phyloP scores from a whole-genome alignment of 495 filamentous ascomycete genomes.

The Symbiotaphrina buchneri region DNA sequence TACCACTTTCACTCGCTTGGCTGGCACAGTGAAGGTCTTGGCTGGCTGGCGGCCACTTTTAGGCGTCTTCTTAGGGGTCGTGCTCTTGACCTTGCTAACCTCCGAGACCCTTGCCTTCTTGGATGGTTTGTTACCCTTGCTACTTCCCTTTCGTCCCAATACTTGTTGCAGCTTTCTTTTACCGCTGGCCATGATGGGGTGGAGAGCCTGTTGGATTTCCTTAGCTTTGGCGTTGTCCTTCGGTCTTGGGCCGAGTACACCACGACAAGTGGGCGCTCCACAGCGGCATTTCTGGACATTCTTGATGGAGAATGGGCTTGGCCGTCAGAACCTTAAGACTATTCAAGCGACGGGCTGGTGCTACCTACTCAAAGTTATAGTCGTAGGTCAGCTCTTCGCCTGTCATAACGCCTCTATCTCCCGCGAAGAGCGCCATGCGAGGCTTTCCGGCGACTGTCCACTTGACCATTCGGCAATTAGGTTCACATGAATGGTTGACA shows the following conservation, averaged over 20 bases:
- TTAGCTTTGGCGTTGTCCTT: no score
- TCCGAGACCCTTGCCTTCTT: no score
- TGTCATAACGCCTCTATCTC: slow-evolving; percentile 69
- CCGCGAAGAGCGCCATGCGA: slow-evolving; percentile 92
- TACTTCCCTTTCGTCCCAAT: no score
- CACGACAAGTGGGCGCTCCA: slow-evolving; percentile 19
- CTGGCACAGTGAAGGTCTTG: no score
- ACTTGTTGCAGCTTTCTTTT: no score
- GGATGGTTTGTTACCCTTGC: no score
- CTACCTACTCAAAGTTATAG: slow-evolving; percentile 77
- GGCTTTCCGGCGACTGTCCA: slow-evolving; percentile 92
- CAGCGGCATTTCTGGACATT: slow-evolving; percentile 19
- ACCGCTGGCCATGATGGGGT: no score
- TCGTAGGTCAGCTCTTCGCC: slow-evolving; percentile 97
- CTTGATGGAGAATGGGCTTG: slow-evolving; percentile 15
- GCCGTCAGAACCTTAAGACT: slow-evolving; percentile 1
- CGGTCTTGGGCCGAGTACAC: slow-evolving; percentile 15
- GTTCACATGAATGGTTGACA: slow-evolving; percentile 91
- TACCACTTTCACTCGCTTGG: no score
- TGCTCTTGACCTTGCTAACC: no score
- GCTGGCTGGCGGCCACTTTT: no score
- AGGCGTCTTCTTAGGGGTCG: no score
- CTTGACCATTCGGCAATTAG: slow-evolving; percentile 95
- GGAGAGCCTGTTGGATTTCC: no score
- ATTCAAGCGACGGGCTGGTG: slow-evolving; percentile 5